Base-by-base conservation (phyloP, 2,329 filamentous ascomycete species). In the Exophiala lecanii-corni region DNA sequence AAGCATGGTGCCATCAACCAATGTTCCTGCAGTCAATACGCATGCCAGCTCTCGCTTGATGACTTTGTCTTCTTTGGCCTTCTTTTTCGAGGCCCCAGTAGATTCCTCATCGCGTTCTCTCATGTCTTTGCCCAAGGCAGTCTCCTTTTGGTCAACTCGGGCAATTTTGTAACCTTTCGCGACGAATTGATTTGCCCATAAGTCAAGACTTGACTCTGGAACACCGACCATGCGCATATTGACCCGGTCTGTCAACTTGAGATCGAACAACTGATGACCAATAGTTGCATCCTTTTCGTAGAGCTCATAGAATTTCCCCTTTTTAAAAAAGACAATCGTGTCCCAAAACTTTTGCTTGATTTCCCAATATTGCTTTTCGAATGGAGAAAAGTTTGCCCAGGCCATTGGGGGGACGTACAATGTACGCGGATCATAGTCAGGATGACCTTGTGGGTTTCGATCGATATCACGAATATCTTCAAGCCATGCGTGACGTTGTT, bases 211-310 rank as follows among this genome's bases (percentile, higher is more conserved):
- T 59, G 88, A 86, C 64, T 98, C 92, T 0, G 92, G 92, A 0
- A 98, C 92, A 49, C 92, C 92, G 2, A 97, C 92, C 92, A 98
- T 98, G 54, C 91, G 86, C 92, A 98, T 98, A 63, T 98, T 98
- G 62, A 98, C 92, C 41, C 92, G 80, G 58, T 98, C 92, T 0
- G 92, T 98, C 61, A 98, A 82, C 69, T 98, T 98, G 43, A 98
- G 76, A 63, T 98, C 92, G 57, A 98, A 98, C 12, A 96, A 74
- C 62, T 97, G 92, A 61, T 98, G 89, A 3, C 92, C 92, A 43
- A 97, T 83, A 0, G 91, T 95, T 4, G 92, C 92, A 65, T 98
- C 92, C 48, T 96, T 95, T 63, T 98, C 92, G 59, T 97, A 98
- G 0, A 98, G 75, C 62, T 98, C 92, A 61, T 96, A 98, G 66